A percentile compares a stretch with the other conserved stretches of the same genome.
These are phyloP conservation scores for Kluyveromyces siamensis DNA, from an alignment of 805 yeast species.

Conservation along the genomic window DNA sequence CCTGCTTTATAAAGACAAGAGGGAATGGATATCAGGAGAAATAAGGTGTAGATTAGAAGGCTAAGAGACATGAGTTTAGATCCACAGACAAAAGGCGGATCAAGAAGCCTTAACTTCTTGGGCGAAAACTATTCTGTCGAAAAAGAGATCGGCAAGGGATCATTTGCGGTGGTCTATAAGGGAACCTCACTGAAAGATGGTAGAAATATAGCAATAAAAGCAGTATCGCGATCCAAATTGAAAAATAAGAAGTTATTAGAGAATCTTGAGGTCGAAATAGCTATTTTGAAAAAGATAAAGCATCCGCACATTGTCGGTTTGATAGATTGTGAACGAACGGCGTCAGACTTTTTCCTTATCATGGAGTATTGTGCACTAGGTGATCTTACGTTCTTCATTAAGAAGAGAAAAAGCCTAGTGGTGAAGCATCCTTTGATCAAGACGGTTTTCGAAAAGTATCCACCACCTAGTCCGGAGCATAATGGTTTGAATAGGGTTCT, in stretches of 20 bases:
- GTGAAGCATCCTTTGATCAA: conserved; percentile 71
- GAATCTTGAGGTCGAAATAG: conserved; percentile 86
- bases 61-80: conserved; percentile 1
- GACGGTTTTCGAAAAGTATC: conserved; percentile 69
- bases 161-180: conserved; percentile 91
- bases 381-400: conserved; percentile 80
- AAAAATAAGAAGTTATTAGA: conserved; percentile 81
- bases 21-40: not conserved
- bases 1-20: not conserved
- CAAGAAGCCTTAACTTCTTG: not conserved
- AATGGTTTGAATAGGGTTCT: conserved; percentile 74
- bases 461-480: conserved; percentile 61
- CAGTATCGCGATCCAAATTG: conserved; percentile 73
- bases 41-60: not conserved
- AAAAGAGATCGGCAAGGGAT: conserved; percentile 83
- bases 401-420: conserved; percentile 61
- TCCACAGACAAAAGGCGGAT: not conserved
- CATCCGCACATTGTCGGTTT: conserved; percentile 91
- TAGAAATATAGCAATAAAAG: conserved; percentile 66
- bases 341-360: conserved; percentile 71
- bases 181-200: conserved; percentile 37
- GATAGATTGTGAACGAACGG: conserved; percentile 72
- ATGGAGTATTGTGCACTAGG: conserved; percentile 98
- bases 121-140: conserved; percentile 22
- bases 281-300: conserved; percentile 75